Evolutionary conservation across 2,329 filamentous ascomycete genomes (phyloP), one percentile per base, ranked within the genome.

Genomic region (Xylaria sp.): DNA sequence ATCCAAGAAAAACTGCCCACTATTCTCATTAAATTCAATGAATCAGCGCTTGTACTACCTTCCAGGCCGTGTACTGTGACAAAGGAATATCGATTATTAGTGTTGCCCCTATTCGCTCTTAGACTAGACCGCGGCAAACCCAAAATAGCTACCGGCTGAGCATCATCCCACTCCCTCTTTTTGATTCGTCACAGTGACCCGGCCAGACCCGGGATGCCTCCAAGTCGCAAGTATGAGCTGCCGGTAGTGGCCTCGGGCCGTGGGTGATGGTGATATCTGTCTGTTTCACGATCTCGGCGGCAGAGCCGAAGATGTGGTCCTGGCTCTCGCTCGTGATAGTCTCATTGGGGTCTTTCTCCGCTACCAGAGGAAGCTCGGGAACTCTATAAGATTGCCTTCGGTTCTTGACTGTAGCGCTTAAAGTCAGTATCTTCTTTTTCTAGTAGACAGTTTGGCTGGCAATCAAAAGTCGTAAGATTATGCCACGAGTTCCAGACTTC

Each of bases 191-290:
- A 34, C 11, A 5, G 11, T 34, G 29, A 13, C 9, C 24, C 11
- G 9, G 4, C 29, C 4, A 34, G 16, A 13, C 29, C 29, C 3
- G 4, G 6, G 5, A 13, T 13, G 29, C 29, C 16, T 13, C 29
- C 5, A 34, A 34, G 29, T 34, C 29, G 29, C 29, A 7, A 34
- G 5, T 11, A 34, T 34, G 29, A 7, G 29, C 29, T 13, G 29
- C 16, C 16, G 29, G 29, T 3, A 13, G 9, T 13, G 29, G 29
- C 29, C 29, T 7, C 16, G 29, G 29, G 11, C 16, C 29, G 16
- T 34, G 29, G 20, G 44, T 44, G 24, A 54, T 44, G 9, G 44
- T 13, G 17, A 57, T 49, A 46, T 55, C 54, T n/a, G 48, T 51
- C 42, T 54, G 50, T 21, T 39, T 59, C n/a, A 44, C 11, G 19